Conservation (phyloP, 1,284 basidiomycete species). For the Leccinum fallax region DNA sequence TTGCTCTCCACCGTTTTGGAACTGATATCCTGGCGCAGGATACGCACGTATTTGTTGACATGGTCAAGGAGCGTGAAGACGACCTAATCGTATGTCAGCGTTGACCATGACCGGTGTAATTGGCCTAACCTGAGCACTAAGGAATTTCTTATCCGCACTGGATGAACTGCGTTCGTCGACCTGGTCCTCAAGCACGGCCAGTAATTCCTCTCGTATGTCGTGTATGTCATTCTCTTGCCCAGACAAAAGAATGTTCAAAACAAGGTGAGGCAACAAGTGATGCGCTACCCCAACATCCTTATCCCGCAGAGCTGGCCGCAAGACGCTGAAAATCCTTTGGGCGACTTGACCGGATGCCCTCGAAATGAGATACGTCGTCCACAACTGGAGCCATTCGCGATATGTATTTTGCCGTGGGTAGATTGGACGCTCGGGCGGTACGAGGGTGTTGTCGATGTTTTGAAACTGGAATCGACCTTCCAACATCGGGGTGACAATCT, state of each 20-base stretch:
- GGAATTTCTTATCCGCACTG: constrained; percentile 74
- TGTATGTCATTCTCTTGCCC: constrained; percentile 64
- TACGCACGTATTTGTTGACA: constrained; percentile 87
- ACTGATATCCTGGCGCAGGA: constrained; percentile 59
- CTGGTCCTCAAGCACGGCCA: constrained; percentile 87
- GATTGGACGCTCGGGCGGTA: constrained; percentile 64
- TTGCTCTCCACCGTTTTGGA: constrained; percentile 49
- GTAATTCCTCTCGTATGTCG: constrained; percentile 77
- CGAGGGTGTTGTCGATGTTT: constrained; percentile 41
- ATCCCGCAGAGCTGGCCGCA: constrained; percentile 79
- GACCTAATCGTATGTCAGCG: constrained; percentile 51
- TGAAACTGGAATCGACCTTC: constrained; percentile 74
- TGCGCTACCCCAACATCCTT: constrained; percentile 93
- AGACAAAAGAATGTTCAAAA: constrained; percentile 85
- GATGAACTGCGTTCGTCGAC: constrained; percentile 63
- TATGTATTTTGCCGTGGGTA: constrained; percentile 82
- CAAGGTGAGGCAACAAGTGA: constrained; percentile 89
- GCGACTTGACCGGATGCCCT: constrained; percentile 61
- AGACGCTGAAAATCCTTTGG: constrained; percentile 75
- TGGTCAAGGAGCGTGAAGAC: constrained; percentile 97
- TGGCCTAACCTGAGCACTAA: constrained; percentile 83
- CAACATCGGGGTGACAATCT: constrained; percentile 88
- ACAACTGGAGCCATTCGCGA: constrained; percentile 94
- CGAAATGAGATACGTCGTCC: constrained; percentile 86
- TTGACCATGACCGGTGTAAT: background rate